Conservation (phyloP, 768 basidiomycete species). For the Leccinum olivaceopallidum region DNA sequence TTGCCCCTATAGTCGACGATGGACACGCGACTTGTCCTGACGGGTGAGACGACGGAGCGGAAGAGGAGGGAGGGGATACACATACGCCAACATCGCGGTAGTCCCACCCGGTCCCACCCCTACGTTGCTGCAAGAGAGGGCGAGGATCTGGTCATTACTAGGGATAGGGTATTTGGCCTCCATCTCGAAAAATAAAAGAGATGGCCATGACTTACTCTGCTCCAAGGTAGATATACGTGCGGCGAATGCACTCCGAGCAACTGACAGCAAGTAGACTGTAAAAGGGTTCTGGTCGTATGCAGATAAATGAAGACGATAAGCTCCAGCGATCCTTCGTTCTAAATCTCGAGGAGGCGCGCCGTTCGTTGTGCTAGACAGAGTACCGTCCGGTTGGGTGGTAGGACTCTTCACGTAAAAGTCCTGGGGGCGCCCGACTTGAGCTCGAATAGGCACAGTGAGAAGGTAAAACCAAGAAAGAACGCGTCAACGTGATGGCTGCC, state of each 20-base stretch:
- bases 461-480: slow-evolving; percentile 27
- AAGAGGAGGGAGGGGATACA: slow-evolving; percentile 18
- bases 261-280: slow-evolving; percentile 18
- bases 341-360: slow-evolving; percentile 15
- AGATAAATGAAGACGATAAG: slow-evolving; percentile 28
- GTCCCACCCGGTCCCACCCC: slow-evolving; percentile 81
- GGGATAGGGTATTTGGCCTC: slow-evolving; percentile 35
- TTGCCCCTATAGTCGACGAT: slow-evolving; percentile 60
- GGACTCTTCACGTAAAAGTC: slow-evolving; percentile 22
- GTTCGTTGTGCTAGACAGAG: slow-evolving; percentile 15
- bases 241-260: slow-evolving; percentile 10
- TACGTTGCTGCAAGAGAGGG: slow-evolving; percentile 67
- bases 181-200: slow-evolving; percentile 24
- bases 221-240: slow-evolving; percentile 26
- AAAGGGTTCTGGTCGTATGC: slow-evolving; percentile 18
- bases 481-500: slow-evolving; percentile 20
- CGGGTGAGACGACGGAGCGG: slow-evolving; percentile 10
- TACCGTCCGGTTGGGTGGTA: slow-evolving; percentile 15
- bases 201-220: slow-evolving; percentile 20
- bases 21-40: slow-evolving; percentile 45
- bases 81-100: slow-evolving; percentile 81
- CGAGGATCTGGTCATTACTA: slow-evolving; percentile 49
- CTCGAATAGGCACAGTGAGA: slow-evolving; percentile 14
- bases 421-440: slow-evolving; percentile 12
- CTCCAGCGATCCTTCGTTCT: slow-evolving; percentile 23